phyloP scores from a whole-genome alignment of 2,329 filamentous ascomycete genomes.

The Ceratocystiopsis brevicomis region DNA sequence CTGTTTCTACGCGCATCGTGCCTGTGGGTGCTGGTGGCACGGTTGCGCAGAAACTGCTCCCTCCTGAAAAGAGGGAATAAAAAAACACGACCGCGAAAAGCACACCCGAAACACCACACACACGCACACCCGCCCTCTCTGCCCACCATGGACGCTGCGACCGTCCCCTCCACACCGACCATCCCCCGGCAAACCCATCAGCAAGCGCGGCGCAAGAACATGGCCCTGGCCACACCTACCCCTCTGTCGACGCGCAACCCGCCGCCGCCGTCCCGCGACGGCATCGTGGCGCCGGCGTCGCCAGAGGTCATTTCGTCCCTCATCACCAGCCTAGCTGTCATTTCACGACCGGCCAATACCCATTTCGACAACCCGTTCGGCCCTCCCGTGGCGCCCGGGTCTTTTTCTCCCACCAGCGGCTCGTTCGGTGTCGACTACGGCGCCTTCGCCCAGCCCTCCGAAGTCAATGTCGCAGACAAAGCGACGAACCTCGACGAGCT shows the following conservation, averaged over 20 bases:
- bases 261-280: conserved; percentile 7
- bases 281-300: conserved; percentile 7
- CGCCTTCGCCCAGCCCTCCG: conserved; percentile 34
- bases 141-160: conserved; percentile 7
- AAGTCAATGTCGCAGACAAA: conserved; percentile 29
- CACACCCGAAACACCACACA: not conserved
- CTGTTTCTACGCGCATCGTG: too few species aligned
- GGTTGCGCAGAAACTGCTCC: too few species aligned
- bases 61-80: too few species aligned
- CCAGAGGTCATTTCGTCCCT: conserved; percentile 52
- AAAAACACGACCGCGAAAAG: too few species aligned
- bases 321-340: conserved; percentile 52
- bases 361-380: conserved; percentile 45
- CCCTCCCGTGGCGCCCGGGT: conserved; percentile 19
- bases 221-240: not conserved
- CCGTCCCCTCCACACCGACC: conserved; percentile 10
- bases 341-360: conserved; percentile 45
- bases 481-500: conserved; percentile 36
- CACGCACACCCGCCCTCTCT: not conserved
- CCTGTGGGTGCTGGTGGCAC: too few species aligned
- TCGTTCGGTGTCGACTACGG: conserved; percentile 60
- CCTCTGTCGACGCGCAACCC: conserved; percentile 2
- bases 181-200: conserved; percentile 15
- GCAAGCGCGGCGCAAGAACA: conserved; percentile 14
- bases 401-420: conserved; percentile 22